Base-by-base conservation (phyloP, 129 eudicot genomes). In the Flaveria robusta region DNA sequence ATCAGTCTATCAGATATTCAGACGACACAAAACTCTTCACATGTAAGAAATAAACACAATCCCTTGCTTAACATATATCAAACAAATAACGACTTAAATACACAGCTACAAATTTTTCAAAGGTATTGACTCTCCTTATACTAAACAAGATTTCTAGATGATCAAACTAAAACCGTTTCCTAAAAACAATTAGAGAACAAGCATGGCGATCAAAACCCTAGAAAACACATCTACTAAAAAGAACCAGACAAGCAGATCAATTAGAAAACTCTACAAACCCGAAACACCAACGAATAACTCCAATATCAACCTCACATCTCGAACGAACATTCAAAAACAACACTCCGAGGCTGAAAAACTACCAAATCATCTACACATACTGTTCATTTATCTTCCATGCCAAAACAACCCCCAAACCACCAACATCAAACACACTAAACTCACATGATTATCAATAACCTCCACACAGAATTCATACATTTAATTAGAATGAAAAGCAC, bases 191-290 rank as follows among this genome's bases (percentile, higher is more conserved):
- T 34, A 72, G 16, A 55, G 34, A 72, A 50, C 19, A 52, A 51
- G 12, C 56, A 76, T 52, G 58, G 68, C 23, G n/a, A 59, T 27
- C 14, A 55, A 77, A 77, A 55, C 81, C 75, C 81, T 77, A 77
- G 31, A 68, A 8, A 51, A 26, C 68, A 55, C 9, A 54, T 26
- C 7, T 68, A 56, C 19, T 22, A 29, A 55, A 13, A 41, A 19
- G 42, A 52, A 16, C 18, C 74, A 52, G 5, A 12, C 34, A 13
- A 72, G 37, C 16, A 18, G 39, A 13, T 67, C 41, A 59, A 59
- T 24, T 59, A 47, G 55, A 74, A 45, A 20, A 52, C 12, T 27
- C 34, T 23, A 46, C 26, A 8, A 31, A 56, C 24, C 49, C 52
- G 37, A 59, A 22, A 42, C 63, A 14, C 5, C 24, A 73, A 23